Conservation (phyloP, 2,329 filamentous ascomycete genomes). For the Beauveria medogensis region DNA sequence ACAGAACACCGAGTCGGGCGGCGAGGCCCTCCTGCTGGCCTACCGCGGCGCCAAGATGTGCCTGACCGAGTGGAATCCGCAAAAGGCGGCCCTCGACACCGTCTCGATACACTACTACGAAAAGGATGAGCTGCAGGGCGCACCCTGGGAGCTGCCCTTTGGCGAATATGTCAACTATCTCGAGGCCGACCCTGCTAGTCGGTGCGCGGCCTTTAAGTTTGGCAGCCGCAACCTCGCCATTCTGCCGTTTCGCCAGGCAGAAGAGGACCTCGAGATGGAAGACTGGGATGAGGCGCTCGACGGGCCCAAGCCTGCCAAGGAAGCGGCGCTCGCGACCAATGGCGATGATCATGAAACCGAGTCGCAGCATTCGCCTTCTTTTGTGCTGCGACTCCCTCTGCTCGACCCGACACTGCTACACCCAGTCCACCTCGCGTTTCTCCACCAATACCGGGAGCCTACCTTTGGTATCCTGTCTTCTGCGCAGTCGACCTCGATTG, state of each 20-base stretch:
- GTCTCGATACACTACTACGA: constrained; percentile 98
- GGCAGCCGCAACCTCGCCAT: constrained; percentile 84
- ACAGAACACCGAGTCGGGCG: constrained; percentile 65
- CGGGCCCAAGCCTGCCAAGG: constrained; percentile 51
- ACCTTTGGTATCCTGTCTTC: constrained; percentile 93
- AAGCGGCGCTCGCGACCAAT: constrained; percentile 26
- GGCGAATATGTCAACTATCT: constrained; percentile 72
- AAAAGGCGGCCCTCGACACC: constrained; percentile 70
- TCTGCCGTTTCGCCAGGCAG: constrained; percentile 78
- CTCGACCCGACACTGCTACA: constrained; percentile 82
- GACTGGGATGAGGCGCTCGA: constrained; percentile 82
- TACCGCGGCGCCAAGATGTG: constrained; percentile 90
- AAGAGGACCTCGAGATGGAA: constrained; percentile 84
- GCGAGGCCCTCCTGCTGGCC: constrained; percentile 74
- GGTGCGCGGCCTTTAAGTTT: constrained; percentile 93
- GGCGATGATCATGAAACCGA: constrained; percentile 32
- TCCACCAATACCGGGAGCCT: constrained; percentile 94
- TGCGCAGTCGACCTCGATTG: constrained; percentile 61
- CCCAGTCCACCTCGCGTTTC: constrained; percentile 83
- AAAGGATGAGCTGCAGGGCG: constrained; percentile 76
- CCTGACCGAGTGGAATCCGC: constrained; percentile 87
- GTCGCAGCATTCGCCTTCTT: constrained; percentile 79
- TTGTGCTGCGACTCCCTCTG: constrained; percentile 82
- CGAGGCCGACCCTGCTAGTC: constrained; percentile 80
- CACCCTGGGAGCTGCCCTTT: constrained; percentile 72